Conservation (phyloP, 345 rosid species). For the Citrus sp. region DNA sequence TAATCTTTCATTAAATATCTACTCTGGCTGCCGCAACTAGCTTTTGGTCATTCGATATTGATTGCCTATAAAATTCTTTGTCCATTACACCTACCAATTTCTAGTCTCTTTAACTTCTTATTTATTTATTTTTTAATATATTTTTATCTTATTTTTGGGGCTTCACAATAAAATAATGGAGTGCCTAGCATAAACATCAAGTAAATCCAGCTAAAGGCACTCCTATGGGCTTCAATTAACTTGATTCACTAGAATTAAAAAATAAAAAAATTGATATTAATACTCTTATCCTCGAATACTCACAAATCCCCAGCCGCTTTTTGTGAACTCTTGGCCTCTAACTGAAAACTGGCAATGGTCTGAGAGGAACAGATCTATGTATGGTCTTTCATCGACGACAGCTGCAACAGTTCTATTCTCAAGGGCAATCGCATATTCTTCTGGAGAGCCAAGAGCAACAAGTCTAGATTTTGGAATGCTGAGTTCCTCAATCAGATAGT, state of each 20-base stretch:
- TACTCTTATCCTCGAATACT: constrained; percentile 35
- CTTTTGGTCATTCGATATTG: not conserved
- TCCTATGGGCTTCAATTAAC: not conserved
- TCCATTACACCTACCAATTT: not conserved
- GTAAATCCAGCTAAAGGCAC: not conserved
- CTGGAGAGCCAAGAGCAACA: constrained; percentile 72
- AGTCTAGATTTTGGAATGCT: constrained; percentile 71
- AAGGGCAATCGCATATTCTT: constrained; percentile 72
- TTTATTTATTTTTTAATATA: not conserved
- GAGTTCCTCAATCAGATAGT: constrained; percentile 72
- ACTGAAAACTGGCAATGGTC: constrained; percentile 64
- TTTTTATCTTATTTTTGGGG: too few species aligned
- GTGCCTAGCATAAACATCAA: not conserved
- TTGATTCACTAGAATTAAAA: not conserved
- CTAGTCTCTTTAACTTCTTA: not conserved
- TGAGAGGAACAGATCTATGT: constrained; percentile 72
- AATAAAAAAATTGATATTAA: not conserved
- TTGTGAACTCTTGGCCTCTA: constrained; percentile 82
- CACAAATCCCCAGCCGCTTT: constrained; percentile 91
- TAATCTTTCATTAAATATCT: not conserved
- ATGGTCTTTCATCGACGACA: constrained; percentile 74
- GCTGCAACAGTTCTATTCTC: constrained; percentile 74
- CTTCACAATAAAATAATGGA: too few species aligned
- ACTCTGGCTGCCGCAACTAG: not conserved
- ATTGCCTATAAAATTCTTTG: not conserved